Conservation (phyloP, 257 asterid species). For the Anisodus tanguticus region DNA sequence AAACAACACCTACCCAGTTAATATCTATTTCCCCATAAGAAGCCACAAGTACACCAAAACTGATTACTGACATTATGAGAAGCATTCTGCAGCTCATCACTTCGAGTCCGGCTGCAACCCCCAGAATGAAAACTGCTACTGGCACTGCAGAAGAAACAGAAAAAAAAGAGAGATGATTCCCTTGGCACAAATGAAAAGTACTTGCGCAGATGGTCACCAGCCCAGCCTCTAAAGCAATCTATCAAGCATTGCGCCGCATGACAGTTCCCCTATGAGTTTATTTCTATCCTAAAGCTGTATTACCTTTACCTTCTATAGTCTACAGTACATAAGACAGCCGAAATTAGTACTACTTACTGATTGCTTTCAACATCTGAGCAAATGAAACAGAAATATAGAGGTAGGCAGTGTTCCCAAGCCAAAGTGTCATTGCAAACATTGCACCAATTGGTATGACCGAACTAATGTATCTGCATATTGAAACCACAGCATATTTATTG, state of each 20-base stretch:
- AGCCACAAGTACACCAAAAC: constrained; percentile 91
- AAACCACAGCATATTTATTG: constrained; percentile 21
- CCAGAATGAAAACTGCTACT: constrained; percentile 95
- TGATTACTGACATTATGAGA: constrained; percentile 72
- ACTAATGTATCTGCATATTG: constrained; percentile 64
- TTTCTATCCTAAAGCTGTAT: background rate
- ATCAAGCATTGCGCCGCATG: background rate
- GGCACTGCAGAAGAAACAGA: constrained; percentile 74
- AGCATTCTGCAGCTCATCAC: constrained; percentile 57
- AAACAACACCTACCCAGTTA: constrained; percentile 94
- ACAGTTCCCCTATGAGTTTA: background rate
- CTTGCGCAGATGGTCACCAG: constrained; percentile 5
- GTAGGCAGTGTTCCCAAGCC: constrained; percentile 99
- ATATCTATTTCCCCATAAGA: constrained; percentile 92
- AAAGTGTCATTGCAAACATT: constrained; percentile 98
- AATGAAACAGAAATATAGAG: constrained; percentile 97
- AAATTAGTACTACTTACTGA: constrained; percentile 64
- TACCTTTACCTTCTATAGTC: background rate
- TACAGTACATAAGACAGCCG: background rate
- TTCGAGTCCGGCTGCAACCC: constrained; percentile 95
- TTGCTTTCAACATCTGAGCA: constrained; percentile 98
- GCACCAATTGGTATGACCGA: constrained; percentile 97
- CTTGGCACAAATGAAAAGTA: constrained; percentile 20
- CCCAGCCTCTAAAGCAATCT: constrained; percentile 8
- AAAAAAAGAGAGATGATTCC: constrained; percentile 30